Percentiles rank a stretch among this genome's conserved stretches.
Evolutionary conservation across 1,139 yeast species (phyloP).

Genomic region (Zhuliangozyma blackwelliae): DNA sequence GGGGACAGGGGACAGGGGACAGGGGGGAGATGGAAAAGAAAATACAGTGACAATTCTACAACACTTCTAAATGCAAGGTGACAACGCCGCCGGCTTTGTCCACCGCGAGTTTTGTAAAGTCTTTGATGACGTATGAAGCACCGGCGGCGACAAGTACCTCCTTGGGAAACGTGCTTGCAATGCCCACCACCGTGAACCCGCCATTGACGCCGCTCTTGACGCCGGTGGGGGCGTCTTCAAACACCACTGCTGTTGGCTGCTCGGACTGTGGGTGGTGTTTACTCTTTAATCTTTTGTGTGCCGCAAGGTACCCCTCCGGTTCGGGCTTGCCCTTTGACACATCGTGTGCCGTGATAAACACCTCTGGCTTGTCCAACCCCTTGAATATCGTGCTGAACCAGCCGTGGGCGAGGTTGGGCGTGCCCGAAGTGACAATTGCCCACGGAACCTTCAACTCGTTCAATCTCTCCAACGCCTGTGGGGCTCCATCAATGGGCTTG

Average conservation of each 20-base stretch:
- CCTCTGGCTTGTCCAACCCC: slow-evolving; percentile 10
- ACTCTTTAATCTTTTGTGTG: slow-evolving; percentile 9
- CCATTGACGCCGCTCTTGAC: slow-evolving; percentile 17
- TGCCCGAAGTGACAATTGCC: slow-evolving; percentile 22
- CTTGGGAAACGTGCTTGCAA: slow-evolving; percentile 17
- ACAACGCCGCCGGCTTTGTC: slow-evolving; percentile 1
- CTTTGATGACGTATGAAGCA: slow-evolving; percentile 16
- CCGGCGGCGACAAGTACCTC: slow-evolving; percentile 16
- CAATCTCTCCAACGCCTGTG: slow-evolving; percentile 9
- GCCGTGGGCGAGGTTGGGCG: slow-evolving; percentile 14
- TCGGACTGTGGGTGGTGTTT: slow-evolving; percentile 1
- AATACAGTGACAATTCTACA: background rate
- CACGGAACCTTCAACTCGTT: slow-evolving; percentile 10
- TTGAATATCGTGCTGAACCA: slow-evolving; percentile 15
- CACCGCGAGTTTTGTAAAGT: slow-evolving; percentile 12
- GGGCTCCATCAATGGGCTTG: slow-evolving; percentile 13
- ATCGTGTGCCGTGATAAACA: slow-evolving; percentile 20
- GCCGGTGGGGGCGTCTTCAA: slow-evolving; percentile 22
- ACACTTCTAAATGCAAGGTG: background rate
- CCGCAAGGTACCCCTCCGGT: slow-evolving; percentile 18
- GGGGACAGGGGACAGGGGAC: too few relatives aligned
- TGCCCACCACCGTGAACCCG: slow-evolving; percentile 17
- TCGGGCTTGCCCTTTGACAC: slow-evolving; percentile 12
- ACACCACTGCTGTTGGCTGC: slow-evolving; percentile 12
- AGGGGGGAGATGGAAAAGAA: too few relatives aligned